Evolutionary conservation across 768 basidiomycete genomes (phyloP).

Genomic region (Gyrodon lividus): DNA sequence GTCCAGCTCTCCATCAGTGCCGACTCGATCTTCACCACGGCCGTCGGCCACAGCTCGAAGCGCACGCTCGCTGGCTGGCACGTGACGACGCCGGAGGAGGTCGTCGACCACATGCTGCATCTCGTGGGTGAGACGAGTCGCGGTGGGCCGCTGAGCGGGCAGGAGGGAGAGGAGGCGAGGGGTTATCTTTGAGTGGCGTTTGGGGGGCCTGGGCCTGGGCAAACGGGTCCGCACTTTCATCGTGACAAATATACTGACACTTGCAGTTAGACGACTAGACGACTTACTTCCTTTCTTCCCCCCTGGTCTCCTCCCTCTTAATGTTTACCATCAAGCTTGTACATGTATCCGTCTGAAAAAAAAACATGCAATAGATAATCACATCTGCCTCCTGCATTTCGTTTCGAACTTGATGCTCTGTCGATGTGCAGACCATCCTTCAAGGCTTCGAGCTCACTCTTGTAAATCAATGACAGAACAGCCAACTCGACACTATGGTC

Average conservation of each 20-base stretch:
- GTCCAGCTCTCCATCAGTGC: constrained; percentile 63
- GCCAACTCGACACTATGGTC: background rate
- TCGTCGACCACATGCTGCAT: constrained; percentile 75
- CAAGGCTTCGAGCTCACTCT: too few species aligned
- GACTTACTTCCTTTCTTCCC: too few species aligned
- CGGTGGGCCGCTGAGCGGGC: background rate
- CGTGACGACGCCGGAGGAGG: constrained; percentile 83
- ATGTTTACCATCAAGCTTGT: too few species aligned
- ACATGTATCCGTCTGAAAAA: too few species aligned
- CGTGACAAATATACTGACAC: background rate
- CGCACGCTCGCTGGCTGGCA: constrained; percentile 92
- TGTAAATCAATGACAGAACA: too few species aligned
- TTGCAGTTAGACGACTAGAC: too few species aligned
- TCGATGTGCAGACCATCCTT: too few species aligned
- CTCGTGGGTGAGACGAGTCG: constrained; percentile 44
- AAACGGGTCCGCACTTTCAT: too few species aligned
- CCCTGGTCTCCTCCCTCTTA: too few species aligned
- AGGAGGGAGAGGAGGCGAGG: constrained; percentile 10
- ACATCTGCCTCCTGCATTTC: too few species aligned
- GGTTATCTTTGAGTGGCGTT: constrained; percentile 15
- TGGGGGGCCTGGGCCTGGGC: background rate
- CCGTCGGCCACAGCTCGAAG: constrained; percentile 89
- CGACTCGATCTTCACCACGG: constrained; percentile 84
- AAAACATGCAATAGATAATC: too few species aligned
- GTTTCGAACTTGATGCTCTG: too few species aligned